Base-by-base conservation (phyloP, 148 eudicot species). In the Silene uniflora region DNA sequence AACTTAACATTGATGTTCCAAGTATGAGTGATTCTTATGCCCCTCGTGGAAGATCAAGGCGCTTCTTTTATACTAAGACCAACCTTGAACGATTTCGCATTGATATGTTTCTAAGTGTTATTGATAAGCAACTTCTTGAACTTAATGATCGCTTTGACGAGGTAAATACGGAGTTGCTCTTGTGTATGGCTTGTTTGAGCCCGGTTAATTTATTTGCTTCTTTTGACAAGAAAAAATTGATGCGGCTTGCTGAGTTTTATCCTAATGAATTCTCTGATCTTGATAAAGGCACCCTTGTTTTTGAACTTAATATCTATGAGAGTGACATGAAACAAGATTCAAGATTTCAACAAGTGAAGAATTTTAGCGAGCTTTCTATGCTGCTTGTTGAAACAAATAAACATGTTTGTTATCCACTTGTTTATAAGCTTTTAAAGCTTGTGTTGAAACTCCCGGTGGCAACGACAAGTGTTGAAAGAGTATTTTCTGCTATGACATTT, bases 171-270 rank as follows among this genome's bases (percentile, higher is more conserved):
- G 54, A 68, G 22, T 68, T 68, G 72, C 58, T 69, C 23, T 18
- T 55, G 12, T 70, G 73, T 47, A 70, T 70, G 73, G 73, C 59
- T 70, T 69, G 59, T 58, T 70, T 70, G 73, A 49, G 54, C 59
- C 73, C 73, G 4, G 7, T 8, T 22, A n/a, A 70, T 44, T 49
- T 29, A 8, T 47, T 47, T 70, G 12, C 67, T 35, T 73, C 64
- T 73, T 73, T 56, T 59, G 65, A 73, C 49, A 73, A 73, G 75
- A 14, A 18, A 32, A 73, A 73, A 19, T 35, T 73, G 75, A 18
- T 59, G 22, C 61, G 21, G 32, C 76, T 73, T 44, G 32, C 67
- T 3, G 56, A 73, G 25, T 61, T 73, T 62, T 73, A 73, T 8
- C 76, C 76, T 12, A 46, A 17, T 19, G 76, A 73, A 23, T 73